These are phyloP conservation scores for Purshia tridentata DNA, from an alignment of 306 rosid genomes.

Conservation along the genomic window DNA sequence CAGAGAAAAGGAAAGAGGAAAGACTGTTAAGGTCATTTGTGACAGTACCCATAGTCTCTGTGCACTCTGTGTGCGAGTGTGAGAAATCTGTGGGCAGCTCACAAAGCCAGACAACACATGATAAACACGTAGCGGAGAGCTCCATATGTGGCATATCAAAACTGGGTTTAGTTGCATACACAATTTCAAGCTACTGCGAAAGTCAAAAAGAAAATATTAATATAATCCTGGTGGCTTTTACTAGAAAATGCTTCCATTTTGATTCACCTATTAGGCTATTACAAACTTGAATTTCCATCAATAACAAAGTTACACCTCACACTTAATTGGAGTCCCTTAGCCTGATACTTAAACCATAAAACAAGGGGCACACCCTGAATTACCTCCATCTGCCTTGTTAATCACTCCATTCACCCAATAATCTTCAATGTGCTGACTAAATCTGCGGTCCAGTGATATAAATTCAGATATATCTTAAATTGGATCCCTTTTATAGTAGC, in stretches of 20 bases:
- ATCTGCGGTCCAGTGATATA: too few relatives aligned
- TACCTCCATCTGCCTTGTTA: not conserved
- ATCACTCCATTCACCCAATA: not conserved
- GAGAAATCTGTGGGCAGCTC: conserved; percentile 11
- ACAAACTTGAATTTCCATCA: conserved; percentile 5
- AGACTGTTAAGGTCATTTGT: too few relatives aligned
- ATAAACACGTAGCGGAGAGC: not conserved
- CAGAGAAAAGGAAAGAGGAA: too few relatives aligned
- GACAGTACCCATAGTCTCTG: not conserved
- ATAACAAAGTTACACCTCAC: not conserved
- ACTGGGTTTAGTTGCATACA: not conserved
- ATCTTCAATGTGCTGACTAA: too few relatives aligned
- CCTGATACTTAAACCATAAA: not conserved
- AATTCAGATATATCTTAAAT: too few relatives aligned
- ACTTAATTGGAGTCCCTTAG: not conserved
- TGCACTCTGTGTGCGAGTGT: not conserved
- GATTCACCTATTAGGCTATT: not conserved
- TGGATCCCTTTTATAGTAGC: too few relatives aligned
- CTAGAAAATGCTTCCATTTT: not conserved
- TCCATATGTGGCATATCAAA: not conserved
- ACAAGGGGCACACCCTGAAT: conserved; percentile 16
- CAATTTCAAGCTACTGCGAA: not conserved
- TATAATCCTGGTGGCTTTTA: not conserved
- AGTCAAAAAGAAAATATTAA: conserved; percentile 2
- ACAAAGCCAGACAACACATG: not conserved